Evolutionary conservation across 1,284 basidiomycete species (phyloP).

Genomic region (Ceratobasidium sp.): DNA sequence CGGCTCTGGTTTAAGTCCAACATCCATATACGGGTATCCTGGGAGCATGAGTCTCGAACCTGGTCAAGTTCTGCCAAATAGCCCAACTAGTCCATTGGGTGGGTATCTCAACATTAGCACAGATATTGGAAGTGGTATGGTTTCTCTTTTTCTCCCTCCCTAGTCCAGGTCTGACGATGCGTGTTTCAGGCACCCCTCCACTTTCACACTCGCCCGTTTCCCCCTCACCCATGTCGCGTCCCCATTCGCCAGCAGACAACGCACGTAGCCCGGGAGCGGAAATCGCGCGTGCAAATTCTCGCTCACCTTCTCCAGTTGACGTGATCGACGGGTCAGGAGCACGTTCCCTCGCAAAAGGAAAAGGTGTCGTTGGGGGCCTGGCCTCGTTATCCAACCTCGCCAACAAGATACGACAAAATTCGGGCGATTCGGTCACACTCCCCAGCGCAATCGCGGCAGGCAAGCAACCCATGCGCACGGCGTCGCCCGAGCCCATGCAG

Average conservation of each 20-base stretch:
- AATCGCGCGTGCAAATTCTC: constrained; percentile 40
- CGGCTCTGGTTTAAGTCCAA: constrained; percentile 19
- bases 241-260: constrained; percentile 31
- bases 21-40: constrained; percentile 33
- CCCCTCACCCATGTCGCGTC: constrained; percentile 53
- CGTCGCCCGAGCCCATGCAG: constrained; percentile 36
- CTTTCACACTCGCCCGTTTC: constrained; percentile 55
- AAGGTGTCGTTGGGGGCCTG: constrained; percentile 37
- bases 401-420: constrained; percentile 19
- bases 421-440: constrained; percentile 5
- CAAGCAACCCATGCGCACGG: constrained; percentile 25
- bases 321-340: constrained; percentile 42
- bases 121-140: constrained; percentile 25
- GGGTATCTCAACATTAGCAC: constrained; percentile 35
- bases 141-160: background rate
- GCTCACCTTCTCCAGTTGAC: constrained; percentile 40
- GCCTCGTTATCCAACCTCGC: constrained; percentile 31
- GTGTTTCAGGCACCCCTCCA: constrained; percentile 53
- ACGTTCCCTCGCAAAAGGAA: constrained; percentile 29
- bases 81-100: constrained; percentile 35
- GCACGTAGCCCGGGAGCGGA: constrained; percentile 32
- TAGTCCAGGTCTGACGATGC: constrained; percentile 10
- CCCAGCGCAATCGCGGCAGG: background rate
- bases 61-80: constrained; percentile 1
- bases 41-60: constrained; percentile 8